Percentiles rank a stretch among this genome's conserved stretches.
phyloP scores from a whole-genome alignment of 2,329 filamentous ascomycete genomes.

The Ilyonectria sp. region DNA sequence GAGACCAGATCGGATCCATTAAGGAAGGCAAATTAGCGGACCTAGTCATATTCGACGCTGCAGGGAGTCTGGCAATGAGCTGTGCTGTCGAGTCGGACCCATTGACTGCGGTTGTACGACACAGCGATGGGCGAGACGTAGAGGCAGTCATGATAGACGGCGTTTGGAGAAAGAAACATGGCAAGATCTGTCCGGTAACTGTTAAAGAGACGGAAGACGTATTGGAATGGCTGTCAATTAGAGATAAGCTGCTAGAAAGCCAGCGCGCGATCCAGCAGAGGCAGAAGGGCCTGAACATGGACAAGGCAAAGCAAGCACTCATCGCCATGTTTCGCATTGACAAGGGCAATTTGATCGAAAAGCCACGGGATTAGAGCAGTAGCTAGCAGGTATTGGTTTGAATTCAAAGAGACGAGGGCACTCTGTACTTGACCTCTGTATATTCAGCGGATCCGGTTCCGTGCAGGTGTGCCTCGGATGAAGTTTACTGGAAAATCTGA shows the following conservation, averaged over 20 bases:
- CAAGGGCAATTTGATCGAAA: slow-evolving; percentile 12
- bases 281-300: slow-evolving; percentile 22
- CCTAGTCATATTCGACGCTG: slow-evolving; percentile 25
- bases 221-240: slow-evolving; percentile 20
- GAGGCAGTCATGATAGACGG: slow-evolving; percentile 27
- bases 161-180: slow-evolving; percentile 26
- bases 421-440: not conserved
- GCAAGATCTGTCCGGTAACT: slow-evolving; percentile 19
- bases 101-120: slow-evolving; percentile 20
- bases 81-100: slow-evolving; percentile 27
- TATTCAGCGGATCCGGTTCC: not conserved
- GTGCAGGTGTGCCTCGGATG: not conserved
- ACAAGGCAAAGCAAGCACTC: slow-evolving; percentile 23
- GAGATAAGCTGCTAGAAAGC: slow-evolving; percentile 22
- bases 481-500: not conserved
- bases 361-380: slow-evolving; percentile 1
- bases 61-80: slow-evolving; percentile 13
- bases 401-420: not conserved
- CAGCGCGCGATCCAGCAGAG: slow-evolving; percentile 22
- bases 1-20: slow-evolving; percentile 25
- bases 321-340: slow-evolving; percentile 27
- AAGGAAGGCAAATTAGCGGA: slow-evolving; percentile 24
- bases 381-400: not conserved
- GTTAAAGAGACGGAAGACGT: slow-evolving; percentile 14
- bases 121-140: slow-evolving; percentile 23